Conservation (phyloP, 495 filamentous ascomycete genomes). For the Talaromyces nanjingensis region DNA sequence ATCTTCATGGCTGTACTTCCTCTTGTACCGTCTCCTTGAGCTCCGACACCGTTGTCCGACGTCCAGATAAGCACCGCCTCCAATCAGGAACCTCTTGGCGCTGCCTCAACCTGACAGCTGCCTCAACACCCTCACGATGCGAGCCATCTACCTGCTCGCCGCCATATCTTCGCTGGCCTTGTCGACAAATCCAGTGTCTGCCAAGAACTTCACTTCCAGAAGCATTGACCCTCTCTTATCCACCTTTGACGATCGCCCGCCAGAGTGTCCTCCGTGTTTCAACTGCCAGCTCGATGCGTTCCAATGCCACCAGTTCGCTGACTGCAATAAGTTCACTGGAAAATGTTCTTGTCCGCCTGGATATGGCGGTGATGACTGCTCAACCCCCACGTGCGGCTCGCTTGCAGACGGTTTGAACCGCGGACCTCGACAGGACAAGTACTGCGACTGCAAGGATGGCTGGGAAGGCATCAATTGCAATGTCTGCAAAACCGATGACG, state of each 20-base stretch:
- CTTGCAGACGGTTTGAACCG: conserved; percentile 71
- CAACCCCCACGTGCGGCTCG: conserved; percentile 83
- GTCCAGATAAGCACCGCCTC: too few relatives aligned
- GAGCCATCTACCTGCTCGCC: conserved; percentile 1
- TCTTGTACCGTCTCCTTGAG: not conserved
- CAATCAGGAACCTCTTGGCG: not conserved
- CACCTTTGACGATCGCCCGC: conserved; percentile 49
- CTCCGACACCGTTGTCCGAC: not conserved
- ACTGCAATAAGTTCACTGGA: conserved; percentile 79
- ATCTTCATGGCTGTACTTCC: conserved; percentile 20
- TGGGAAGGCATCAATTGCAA: conserved; percentile 99
- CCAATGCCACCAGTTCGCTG: conserved; percentile 78
- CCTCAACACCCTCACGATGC: conserved; percentile 2
- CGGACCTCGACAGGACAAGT: conserved; percentile 54
- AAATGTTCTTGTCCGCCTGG: conserved; percentile 88
- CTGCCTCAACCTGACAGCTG: not conserved
- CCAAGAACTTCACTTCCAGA: conserved; percentile 1
- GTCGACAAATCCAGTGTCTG: not conserved
- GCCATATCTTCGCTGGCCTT: not conserved
- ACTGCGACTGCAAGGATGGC: conserved; percentile 84
- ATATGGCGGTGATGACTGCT: conserved; percentile 89
- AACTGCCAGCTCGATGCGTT: conserved; percentile 95
- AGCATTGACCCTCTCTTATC: conserved; percentile 31
- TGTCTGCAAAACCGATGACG: conserved; percentile 75
- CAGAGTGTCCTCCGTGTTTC: conserved; percentile 69